Percentiles rank a stretch among this genome's conserved stretches.
Conservation (phyloP, 441 rosid genomes). For the Euphorbia schlechtendalii region DNA sequence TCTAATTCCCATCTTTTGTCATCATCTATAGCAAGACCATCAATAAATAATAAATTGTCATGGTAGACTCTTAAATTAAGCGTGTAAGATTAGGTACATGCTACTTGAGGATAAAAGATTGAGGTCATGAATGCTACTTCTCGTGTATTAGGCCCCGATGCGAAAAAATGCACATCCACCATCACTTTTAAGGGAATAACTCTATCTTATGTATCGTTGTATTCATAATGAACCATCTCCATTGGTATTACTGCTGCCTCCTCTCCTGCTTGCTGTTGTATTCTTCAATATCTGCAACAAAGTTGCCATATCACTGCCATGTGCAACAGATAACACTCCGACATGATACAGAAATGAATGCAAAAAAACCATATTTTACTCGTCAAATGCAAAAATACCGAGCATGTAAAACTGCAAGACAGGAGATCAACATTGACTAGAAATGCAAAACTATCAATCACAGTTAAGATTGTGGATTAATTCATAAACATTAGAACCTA, state of each 20-base stretch:
- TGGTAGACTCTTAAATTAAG: not conserved
- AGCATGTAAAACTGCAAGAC: too few relatives aligned
- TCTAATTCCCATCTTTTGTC: not conserved
- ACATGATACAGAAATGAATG: too few relatives aligned
- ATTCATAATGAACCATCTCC: conserved; percentile 38
- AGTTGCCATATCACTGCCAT: not conserved
- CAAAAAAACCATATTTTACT: not conserved
- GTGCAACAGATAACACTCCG: too few relatives aligned
- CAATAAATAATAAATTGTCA: not conserved
- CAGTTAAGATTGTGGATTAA: too few relatives aligned
- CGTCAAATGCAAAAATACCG: too few relatives aligned
- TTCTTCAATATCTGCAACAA: conserved; percentile 70
- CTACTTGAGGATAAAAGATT: not conserved
- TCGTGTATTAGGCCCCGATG: too few relatives aligned
- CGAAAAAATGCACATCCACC: not conserved
- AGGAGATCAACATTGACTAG: too few relatives aligned
- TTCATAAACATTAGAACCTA: too few relatives aligned
- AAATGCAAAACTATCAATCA: too few relatives aligned
- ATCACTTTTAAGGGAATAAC: not conserved
- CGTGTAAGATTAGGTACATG: not conserved
- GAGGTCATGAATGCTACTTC: not conserved
- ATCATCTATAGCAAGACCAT: not conserved
- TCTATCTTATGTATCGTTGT: not conserved
- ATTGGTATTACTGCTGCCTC: conserved; percentile 39
- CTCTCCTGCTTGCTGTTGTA: conserved; percentile 75